phyloP scores from a whole-genome alignment of 495 filamentous ascomycete genomes.

The Platismatia glauca region DNA sequence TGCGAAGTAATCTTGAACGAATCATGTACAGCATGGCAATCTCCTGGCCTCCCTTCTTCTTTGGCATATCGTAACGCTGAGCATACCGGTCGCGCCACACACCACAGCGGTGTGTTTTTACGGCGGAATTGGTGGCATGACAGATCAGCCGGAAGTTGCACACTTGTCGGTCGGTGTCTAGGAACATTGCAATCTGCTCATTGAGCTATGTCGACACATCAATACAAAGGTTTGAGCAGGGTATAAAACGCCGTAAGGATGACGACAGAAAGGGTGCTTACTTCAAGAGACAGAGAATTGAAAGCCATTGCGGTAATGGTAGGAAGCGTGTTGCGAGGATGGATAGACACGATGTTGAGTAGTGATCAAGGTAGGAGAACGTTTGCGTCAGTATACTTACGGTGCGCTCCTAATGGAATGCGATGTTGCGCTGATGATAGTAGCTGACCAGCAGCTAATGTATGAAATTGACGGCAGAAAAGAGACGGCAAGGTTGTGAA shows the following conservation, averaged over 20 bases:
- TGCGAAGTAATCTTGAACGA: constrained; percentile 8
- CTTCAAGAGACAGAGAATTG: constrained; percentile 8
- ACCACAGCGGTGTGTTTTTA: constrained; percentile 15
- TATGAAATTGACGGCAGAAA: neutral
- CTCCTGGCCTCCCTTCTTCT: constrained; percentile 20
- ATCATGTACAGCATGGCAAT: constrained; percentile 27
- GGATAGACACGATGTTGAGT: neutral
- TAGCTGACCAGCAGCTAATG: neutral
- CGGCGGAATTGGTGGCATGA: constrained; percentile 20
- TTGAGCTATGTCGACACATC: constrained; percentile 27
- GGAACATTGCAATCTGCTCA: constrained; percentile 32
- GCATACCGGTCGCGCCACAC: constrained; percentile 33
- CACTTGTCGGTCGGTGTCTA: constrained; percentile 31
- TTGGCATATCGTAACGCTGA: constrained; percentile 31
- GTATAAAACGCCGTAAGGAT: neutral
- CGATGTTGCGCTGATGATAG: neutral
- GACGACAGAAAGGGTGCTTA: neutral
- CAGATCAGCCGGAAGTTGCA: constrained; percentile 28
- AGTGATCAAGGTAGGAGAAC: neutral
- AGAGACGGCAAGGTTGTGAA: neutral
- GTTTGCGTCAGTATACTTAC: neutral
- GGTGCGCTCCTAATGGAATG: neutral
- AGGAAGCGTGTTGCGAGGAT: neutral
- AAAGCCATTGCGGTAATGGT: constrained; percentile 8
- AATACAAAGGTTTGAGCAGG: neutral